Evolutionary conservation across 208 protist species (phyloP), one percentile per base, ranked within the genome.

Genomic region (Trypanosoma cruzi): DNA sequence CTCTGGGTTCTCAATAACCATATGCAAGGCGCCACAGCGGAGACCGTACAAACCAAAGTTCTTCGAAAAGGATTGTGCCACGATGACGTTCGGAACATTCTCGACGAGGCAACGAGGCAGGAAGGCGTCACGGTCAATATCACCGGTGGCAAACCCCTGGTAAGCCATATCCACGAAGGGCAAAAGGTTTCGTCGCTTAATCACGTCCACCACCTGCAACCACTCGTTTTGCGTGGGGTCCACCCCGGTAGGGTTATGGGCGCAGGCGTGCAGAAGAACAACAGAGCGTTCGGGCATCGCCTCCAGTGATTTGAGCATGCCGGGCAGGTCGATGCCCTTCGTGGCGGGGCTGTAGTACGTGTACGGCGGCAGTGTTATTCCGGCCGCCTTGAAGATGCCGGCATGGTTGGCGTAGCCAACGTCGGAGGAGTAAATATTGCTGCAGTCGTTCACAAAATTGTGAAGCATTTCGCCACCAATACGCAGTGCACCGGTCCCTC

Each of bases 31-130:
- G 37, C 98, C 98, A 31, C 93, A 86, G 61, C 98, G 89, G 56
- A 99, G 96, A n/a, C 96, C 96, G 71, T 99, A 99, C 5, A 99
- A 82, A 22, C 98, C 98, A 72, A 99, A 95, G 75, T 98, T 99
- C 85, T 99, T 99, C 0, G 96, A 84, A 80, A 98, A 99, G 0
- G 94, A 98, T 82, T 99, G 97, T 14, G 83, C 73, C 7, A 99
- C 81, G 11, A 94, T 59, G 50, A 98, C 78, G 22, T 94, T 80
- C 13, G 92, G 81, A 14, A 97, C 81, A 6, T 73, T 64, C 4
- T 70, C 55, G 40, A 77, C 71, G 32, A 98, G 54, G 7, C 75
- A 28, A n/a, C 91, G 84, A 8, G 97, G 73, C 36, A 90, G 73
- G 37, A 77, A 83, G 11, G 86, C 94, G 73, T 99, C 98, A 7